phyloP scores from a whole-genome alignment of 2,329 filamentous ascomycete genomes.

The Ophiostoma sp. region DNA sequence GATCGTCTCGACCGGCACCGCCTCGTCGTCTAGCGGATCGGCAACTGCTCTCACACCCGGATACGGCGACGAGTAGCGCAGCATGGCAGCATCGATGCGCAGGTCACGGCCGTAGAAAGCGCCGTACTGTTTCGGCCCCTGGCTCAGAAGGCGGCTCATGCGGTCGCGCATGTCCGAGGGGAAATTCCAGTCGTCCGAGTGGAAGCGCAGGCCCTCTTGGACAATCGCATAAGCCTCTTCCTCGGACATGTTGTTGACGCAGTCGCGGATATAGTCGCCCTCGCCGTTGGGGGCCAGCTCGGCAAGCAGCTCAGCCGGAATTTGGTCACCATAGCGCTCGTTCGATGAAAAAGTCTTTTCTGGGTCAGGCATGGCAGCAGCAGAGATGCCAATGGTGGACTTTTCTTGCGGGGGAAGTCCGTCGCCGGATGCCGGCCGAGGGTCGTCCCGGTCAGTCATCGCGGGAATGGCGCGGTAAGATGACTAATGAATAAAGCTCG shows the following conservation, averaged over 20 bases:
- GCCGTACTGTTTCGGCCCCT: constrained; percentile 39
- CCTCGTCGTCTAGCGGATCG: constrained; percentile 28
- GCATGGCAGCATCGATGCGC: constrained; percentile 38
- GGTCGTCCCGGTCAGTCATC: not conserved
- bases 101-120: constrained; percentile 40
- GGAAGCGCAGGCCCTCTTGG: constrained; percentile 37
- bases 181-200: constrained; percentile 44
- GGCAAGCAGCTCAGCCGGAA: constrained; percentile 38
- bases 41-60: constrained; percentile 48
- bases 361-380: constrained; percentile 25
- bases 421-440: constrained; percentile 7
- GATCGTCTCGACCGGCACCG: constrained; percentile 57
- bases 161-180: constrained; percentile 40
- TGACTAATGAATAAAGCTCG: not conserved
- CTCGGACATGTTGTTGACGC: constrained; percentile 41
- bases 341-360: constrained; percentile 31
- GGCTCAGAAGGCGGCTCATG: constrained; percentile 36
- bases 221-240: constrained; percentile 41
- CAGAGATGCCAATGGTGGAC: not conserved
- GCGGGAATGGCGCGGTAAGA: not conserved
- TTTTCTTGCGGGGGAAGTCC: not conserved
- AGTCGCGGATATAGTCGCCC: constrained; percentile 39
- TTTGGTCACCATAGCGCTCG: constrained; percentile 35
- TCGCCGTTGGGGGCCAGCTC: constrained; percentile 42
- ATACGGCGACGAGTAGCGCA: constrained; percentile 48